Evolutionary conservation across 441 rosid species (phyloP), one percentile per base, ranked within the genome.

Genomic region (Erodium texanum): DNA sequence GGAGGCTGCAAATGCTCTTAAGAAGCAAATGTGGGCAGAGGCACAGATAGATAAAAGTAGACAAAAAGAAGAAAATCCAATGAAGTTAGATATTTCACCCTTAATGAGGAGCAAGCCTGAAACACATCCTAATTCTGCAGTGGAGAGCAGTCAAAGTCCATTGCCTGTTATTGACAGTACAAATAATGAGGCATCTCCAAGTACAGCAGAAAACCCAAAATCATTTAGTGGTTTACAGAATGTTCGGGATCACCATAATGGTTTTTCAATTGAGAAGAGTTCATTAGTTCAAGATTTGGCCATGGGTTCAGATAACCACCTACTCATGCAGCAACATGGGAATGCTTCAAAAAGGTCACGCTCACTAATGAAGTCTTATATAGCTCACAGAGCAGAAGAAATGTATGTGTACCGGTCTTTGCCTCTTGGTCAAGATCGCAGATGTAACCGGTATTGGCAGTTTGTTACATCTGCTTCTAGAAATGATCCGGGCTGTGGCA

Each of bases 21-120:
- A 89, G 85, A 91, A 89, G 80, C 97, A 84, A 81, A 87, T 89
- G 88, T 89, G 92, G 96, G 83, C 90, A 1, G 97, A 89, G 76
- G 90, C 86, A 41, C 97, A 91, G 70, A 86, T 88, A 16, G 97
- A 91, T 67, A 91, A 89, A 75, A 90, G 97, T 5, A 86, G 90
- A 38, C 72, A 86, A 82, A 87, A 85, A 76, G 96, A 91, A 80
- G 97, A 91, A 65, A 85, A 73, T 71, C 63, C 86, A 65, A 41
- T 68, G 69, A 86, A 78, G 77, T 70, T 80, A 20, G 77, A 85
- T 72, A 78, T 82, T 77, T 68, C 88, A 24, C 74, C 87, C 20
- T 74, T 76, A 77, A 50, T 74, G 61, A 81, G 80, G 71, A 73
- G 72, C 68, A 88, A 82, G 71, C 65, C 77, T 20, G 97, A 93